A percentile compares a stretch with the other conserved stretches of the same genome.
Conservation (phyloP, 192 early-diverging fungal species). For the Jimgerdemannia lactiflua region DNA sequence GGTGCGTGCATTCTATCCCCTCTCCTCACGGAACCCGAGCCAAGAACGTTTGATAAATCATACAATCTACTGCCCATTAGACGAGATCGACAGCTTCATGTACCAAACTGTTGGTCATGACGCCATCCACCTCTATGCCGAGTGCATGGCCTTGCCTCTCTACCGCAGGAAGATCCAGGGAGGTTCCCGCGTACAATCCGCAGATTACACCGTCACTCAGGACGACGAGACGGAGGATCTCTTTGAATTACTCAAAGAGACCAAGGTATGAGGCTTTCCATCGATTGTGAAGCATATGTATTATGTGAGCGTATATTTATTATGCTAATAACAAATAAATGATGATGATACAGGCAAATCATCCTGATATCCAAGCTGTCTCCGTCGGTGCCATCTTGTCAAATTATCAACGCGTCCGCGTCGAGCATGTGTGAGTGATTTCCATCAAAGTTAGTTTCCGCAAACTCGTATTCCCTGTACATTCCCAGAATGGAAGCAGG, state of each 20-base stretch:
- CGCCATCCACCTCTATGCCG: constrained; percentile 76
- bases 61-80: too few relatives aligned
- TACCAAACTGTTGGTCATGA: constrained; percentile 98
- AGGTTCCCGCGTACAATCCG: constrained; percentile 52
- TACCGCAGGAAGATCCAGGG: constrained; percentile 78
- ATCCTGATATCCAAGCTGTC: constrained; percentile 84
- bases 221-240: constrained; percentile 97
- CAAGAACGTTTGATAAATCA: too few relatives aligned
- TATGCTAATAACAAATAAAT: background rate
- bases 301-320: background rate
- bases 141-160: constrained; percentile 84
- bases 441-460: constrained; percentile 1
- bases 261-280: constrained; percentile 50
- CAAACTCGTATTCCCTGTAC: too few relatives aligned
- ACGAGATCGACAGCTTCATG: constrained; percentile 95
- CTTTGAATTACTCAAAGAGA: constrained; percentile 64
- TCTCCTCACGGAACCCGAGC: too few relatives aligned
- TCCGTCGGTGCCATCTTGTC: constrained; percentile 96
- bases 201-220: constrained; percentile 64
- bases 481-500: constrained; percentile 22
- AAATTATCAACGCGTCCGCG: constrained; percentile 95
- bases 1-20: too few relatives aligned
- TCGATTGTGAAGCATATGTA: background rate
- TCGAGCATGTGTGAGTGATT: constrained; percentile 83
- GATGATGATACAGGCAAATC: constrained; percentile 39